Base-by-base conservation (phyloP, 2,329 filamentous ascomycete species). In the Cytospora schulzeri region DNA sequence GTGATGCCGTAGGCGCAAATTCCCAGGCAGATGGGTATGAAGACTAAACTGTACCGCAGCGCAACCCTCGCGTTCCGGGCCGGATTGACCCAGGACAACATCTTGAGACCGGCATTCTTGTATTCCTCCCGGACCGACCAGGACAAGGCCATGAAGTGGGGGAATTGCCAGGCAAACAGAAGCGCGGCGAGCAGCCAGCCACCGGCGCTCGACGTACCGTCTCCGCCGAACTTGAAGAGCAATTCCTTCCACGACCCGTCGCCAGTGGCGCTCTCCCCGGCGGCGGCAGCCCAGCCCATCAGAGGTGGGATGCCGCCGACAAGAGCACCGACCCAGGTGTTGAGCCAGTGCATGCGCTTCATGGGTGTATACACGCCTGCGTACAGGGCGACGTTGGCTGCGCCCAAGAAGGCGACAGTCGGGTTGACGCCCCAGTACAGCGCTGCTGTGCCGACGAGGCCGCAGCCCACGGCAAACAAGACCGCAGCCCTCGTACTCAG, bases 221-320 rank as follows among this genome's bases (percentile, higher is more conserved):
- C 84, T 15, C 73, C 71, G 0, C 83, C 89, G 63, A 96, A 85
- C 29, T 35, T 62, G 52, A 62, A 62, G 0, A 96, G 80, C 48
- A 96, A 83, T 73, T 95, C 92, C 57, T 85, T 83, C 88, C 91
- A 95, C 14, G 87, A 89, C 33, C 90, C 90, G 69, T 89, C 87
- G 26, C 84, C 86, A 3, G 88, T 91, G 11, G 93, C 93, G 53
- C 89, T 90, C 76, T 97, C 92, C 59, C 93, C 93, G 0, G 93
- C 93, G 0, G 95, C 95, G 0, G 95, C 95, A 19, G 93, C 91
- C 95, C 95, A 99, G 69, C 95, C 95, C 95, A 99, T 99, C 35
- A 99, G 79, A 0, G 95, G 95, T 0, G 95, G 94, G 63, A 99
- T 96, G 1, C 90, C 93, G 67, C 95, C 95, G 0, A 99, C 92